Conservation (phyloP, 2,329 filamentous ascomycete species). For the Fusarium buharicum region DNA sequence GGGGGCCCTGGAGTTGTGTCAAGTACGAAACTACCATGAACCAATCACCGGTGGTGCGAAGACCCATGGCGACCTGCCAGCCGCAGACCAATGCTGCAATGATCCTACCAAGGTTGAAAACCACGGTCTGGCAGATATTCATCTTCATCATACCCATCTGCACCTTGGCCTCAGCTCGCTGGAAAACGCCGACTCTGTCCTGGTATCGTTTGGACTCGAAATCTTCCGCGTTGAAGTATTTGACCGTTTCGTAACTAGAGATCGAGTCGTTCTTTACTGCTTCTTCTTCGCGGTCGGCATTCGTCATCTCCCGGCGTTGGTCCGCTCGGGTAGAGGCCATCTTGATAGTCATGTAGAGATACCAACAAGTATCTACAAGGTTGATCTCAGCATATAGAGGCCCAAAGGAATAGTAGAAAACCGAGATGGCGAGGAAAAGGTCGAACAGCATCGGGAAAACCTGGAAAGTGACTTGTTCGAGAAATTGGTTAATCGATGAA, state of each 20-base stretch:
- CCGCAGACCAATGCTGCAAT: constrained; percentile 78
- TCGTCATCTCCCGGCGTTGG: constrained; percentile 92
- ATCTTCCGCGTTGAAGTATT: constrained; percentile 87
- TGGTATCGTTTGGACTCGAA: constrained; percentile 82
- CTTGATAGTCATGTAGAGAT: constrained; percentile 94
- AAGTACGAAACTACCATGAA: constrained; percentile 80
- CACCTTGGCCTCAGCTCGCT: constrained; percentile 79
- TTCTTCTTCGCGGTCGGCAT: constrained; percentile 92
- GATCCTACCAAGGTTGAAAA: constrained; percentile 81
- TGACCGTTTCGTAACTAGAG: constrained; percentile 96
- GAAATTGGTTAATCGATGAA: constrained; percentile 93
- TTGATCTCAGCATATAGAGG: constrained; percentile 91
- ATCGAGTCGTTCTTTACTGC: constrained; percentile 99
- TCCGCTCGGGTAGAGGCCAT: constrained; percentile 95
- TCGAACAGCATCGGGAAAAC: constrained; percentile 96
- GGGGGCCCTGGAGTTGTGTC: constrained; percentile 79
- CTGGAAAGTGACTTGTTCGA: constrained; percentile 96
- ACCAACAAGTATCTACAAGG: constrained; percentile 91
- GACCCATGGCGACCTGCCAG: constrained; percentile 77
- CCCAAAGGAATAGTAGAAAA: constrained; percentile 70
- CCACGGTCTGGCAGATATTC: constrained; percentile 82
- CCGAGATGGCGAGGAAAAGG: constrained; percentile 81
- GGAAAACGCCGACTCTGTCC: constrained; percentile 75
- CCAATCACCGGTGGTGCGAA: constrained; percentile 75
- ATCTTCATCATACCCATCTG: constrained; percentile 80